These are phyloP conservation scores for Orychophragmus violaceus DNA, from an alignment of 345 rosid genomes.

Conservation along the genomic window DNA sequence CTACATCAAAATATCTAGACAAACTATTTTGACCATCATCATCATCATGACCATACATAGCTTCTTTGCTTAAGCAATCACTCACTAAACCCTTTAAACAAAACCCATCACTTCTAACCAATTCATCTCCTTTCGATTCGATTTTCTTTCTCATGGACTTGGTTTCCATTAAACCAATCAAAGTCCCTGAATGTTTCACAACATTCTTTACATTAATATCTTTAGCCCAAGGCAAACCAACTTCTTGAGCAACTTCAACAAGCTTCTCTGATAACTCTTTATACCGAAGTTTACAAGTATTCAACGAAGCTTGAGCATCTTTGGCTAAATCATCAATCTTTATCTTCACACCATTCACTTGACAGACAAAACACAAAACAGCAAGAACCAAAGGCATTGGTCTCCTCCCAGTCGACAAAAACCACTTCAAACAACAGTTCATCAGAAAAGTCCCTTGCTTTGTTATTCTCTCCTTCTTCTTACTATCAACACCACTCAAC, in stretches of 20 bases:
- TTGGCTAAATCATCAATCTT: slow-evolving; percentile 49
- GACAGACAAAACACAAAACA: slow-evolving; percentile 53
- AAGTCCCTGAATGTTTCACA: slow-evolving; percentile 46
- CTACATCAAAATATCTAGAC: slow-evolving; percentile 33
- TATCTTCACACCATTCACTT: slow-evolving; percentile 48
- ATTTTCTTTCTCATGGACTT: slow-evolving; percentile 45
- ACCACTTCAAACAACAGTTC: slow-evolving; percentile 76
- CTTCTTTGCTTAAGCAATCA: slow-evolving; percentile 46
- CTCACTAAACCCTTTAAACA: slow-evolving; percentile 29
- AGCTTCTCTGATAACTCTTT: slow-evolving; percentile 57
- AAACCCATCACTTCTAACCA: slow-evolving; percentile 3
- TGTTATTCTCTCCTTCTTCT: slow-evolving; percentile 38
- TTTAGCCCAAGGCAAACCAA: slow-evolving; percentile 71
- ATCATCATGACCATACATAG: slow-evolving; percentile 27
- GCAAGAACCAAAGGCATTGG: slow-evolving; percentile 74
- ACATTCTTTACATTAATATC: slow-evolving; percentile 66
- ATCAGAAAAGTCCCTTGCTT: slow-evolving; percentile 68
- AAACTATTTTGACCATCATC: slow-evolving; percentile 9
- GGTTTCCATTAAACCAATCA: slow-evolving; percentile 67
- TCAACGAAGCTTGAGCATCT: slow-evolving; percentile 34
- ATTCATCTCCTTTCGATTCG: neutral
- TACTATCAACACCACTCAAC: slow-evolving; percentile 34
- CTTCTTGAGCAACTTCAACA: slow-evolving; percentile 55
- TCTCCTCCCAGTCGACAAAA: slow-evolving; percentile 63
- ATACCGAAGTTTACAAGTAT: slow-evolving; percentile 47